phyloP scores from a whole-genome alignment of 2,329 filamentous ascomycete genomes.

The Trichoderma citrinoviride region DNA sequence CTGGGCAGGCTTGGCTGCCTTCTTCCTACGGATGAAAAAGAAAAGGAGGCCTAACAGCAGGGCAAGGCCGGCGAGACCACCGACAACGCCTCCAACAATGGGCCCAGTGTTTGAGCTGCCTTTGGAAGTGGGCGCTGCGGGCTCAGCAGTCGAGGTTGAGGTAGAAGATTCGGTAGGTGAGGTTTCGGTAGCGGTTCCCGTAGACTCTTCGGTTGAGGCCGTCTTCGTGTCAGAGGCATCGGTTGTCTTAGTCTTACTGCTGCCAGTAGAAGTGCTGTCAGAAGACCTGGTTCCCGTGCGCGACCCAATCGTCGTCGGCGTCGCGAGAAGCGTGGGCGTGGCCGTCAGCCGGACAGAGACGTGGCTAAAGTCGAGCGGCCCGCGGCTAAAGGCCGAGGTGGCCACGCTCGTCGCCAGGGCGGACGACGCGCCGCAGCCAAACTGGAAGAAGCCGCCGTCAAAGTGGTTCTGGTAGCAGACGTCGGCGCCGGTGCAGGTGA shows the following conservation, averaged over 20 bases:
- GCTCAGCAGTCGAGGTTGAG: conserved; percentile 25
- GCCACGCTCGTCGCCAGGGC: conserved; percentile 49
- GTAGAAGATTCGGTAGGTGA: conserved; percentile 8
- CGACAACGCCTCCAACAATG: conserved; percentile 54
- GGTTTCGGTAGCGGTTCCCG: background rate
- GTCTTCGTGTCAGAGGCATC: conserved; percentile 10
- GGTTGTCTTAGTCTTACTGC: background rate
- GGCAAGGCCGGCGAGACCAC: conserved; percentile 48
- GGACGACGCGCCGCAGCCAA: conserved; percentile 52
- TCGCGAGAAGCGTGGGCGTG: conserved; percentile 38
- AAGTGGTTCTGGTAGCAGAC: conserved; percentile 57
- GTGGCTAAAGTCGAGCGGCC: conserved; percentile 36
- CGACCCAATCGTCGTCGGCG: conserved; percentile 43
- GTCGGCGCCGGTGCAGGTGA: conserved; percentile 49
- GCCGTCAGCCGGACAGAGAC: conserved; percentile 43
- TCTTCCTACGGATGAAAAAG: conserved; percentile 46
- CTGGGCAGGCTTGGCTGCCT: conserved; percentile 26
- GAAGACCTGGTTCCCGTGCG: background rate
- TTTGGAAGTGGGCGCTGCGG: conserved; percentile 32
- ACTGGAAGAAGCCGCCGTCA: conserved; percentile 56
- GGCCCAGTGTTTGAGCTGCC: conserved; percentile 42
- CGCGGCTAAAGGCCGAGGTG: conserved; percentile 44
- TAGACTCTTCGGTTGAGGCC: conserved; percentile 6
- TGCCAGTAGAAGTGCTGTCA: background rate
- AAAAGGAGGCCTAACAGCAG: conserved; percentile 43